Conservation (phyloP, 2,329 filamentous ascomycete genomes). For the Fusarium napiforme region DNA sequence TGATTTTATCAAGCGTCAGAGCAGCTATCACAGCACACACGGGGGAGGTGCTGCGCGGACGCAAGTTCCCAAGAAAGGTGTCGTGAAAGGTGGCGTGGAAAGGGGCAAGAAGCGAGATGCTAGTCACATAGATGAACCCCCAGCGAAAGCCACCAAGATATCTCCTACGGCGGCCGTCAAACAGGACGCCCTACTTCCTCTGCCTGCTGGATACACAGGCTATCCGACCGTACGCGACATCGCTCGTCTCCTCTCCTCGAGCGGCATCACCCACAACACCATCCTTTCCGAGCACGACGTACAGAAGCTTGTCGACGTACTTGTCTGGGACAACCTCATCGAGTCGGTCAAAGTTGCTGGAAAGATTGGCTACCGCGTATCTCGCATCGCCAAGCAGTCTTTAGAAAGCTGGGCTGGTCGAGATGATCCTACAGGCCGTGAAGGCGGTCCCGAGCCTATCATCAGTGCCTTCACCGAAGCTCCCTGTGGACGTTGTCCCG, state of each 20-base stretch:
- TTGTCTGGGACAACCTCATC: slow-evolving; percentile 87
- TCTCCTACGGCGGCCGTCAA: slow-evolving; percentile 33
- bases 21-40: slow-evolving; percentile 69
- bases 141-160: slow-evolving; percentile 45
- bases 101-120: slow-evolving; percentile 64
- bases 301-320: slow-evolving; percentile 85
- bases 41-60: slow-evolving; percentile 49
- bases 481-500: slow-evolving; percentile 91
- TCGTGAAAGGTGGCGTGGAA: slow-evolving; percentile 60
- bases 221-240: slow-evolving; percentile 87
- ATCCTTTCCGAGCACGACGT: slow-evolving; percentile 79
- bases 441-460: slow-evolving; percentile 56
- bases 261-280: slow-evolving; percentile 77
- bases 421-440: slow-evolving; percentile 51
- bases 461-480: slow-evolving; percentile 85
- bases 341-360: slow-evolving; percentile 69
- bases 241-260: slow-evolving; percentile 76
- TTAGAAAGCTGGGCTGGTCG: slow-evolving; percentile 54
- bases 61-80: slow-evolving; percentile 66
- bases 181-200: slow-evolving; percentile 59
- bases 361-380: slow-evolving; percentile 64
- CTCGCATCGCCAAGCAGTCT: slow-evolving; percentile 60
- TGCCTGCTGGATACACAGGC: slow-evolving; percentile 74
- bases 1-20: slow-evolving; percentile 76
- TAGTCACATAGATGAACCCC: slow-evolving; percentile 49